These are phyloP conservation scores for Mycena citricolor DNA, from an alignment of 1,284 basidiomycete species.

Conservation along the genomic window DNA sequence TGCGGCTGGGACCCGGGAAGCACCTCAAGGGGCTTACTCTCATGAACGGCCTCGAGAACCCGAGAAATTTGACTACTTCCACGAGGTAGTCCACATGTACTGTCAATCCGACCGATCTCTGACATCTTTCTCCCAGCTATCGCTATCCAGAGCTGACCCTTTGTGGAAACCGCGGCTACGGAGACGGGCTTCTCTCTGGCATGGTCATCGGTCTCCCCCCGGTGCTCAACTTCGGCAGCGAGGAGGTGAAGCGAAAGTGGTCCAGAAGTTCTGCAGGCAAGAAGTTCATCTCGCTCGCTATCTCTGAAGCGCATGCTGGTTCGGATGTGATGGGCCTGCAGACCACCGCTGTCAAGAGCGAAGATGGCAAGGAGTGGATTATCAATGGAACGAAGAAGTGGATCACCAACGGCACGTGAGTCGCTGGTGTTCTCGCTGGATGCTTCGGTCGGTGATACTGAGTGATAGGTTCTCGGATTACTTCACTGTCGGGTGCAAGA, in stretches of 20 bases:
- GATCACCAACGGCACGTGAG: slow-evolving; percentile 72
- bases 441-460: too few relatives aligned
- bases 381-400: slow-evolving; percentile 78
- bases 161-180: slow-evolving; percentile 75
- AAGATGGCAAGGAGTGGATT: slow-evolving; percentile 85
- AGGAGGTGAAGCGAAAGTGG: slow-evolving; percentile 78
- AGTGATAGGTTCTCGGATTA: slow-evolving; percentile 40
- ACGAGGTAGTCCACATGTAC: slow-evolving; percentile 61
- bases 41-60: slow-evolving; percentile 77
- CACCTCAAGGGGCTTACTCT: slow-evolving; percentile 80
- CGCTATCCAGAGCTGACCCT: slow-evolving; percentile 80
- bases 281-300: slow-evolving; percentile 82
- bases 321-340: slow-evolving; percentile 84
- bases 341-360: slow-evolving; percentile 82
- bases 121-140: slow-evolving; percentile 52
- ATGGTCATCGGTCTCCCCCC: slow-evolving; percentile 84
- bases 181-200: slow-evolving; percentile 59
- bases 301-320: slow-evolving; percentile 91
- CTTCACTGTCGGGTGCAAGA: slow-evolving; percentile 70
- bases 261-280: too few relatives aligned
- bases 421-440: too few relatives aligned
- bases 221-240: slow-evolving; percentile 82
- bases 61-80: slow-evolving; percentile 81
- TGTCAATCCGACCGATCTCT: slow-evolving; percentile 19
- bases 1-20: slow-evolving; percentile 83